Conservation (phyloP, 2,329 filamentous ascomycete genomes). For the Fusarium praegraminearum region DNA sequence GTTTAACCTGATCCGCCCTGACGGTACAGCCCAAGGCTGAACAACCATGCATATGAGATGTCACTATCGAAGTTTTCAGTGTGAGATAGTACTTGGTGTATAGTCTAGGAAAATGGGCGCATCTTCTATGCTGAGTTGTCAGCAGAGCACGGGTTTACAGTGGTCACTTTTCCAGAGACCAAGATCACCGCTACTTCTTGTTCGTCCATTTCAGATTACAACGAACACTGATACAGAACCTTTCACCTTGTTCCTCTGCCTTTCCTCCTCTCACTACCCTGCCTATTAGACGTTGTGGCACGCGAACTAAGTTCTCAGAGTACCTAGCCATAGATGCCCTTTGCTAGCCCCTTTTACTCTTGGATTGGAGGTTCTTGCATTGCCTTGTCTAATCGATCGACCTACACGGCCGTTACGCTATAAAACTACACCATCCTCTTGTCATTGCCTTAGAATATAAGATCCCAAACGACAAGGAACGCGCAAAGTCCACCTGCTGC, state of each 20-base stretch:
- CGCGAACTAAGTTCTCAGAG: not conserved
- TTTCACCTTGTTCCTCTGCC: not conserved
- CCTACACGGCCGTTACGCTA: not conserved
- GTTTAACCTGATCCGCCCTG: constrained; percentile 9
- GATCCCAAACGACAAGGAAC: constrained; percentile 82
- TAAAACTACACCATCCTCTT: constrained; percentile 8
- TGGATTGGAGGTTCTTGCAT: not conserved
- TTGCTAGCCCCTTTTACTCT: not conserved
- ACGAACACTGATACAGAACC: not conserved
- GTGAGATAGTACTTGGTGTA: constrained; percentile 1
- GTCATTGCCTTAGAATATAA: constrained; percentile 62
- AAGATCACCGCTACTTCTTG: not conserved
- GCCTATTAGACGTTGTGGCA: not conserved
- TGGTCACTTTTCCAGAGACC: not conserved
- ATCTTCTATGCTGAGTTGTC: not conserved
- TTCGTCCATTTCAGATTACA: not conserved
- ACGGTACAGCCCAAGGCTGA: not conserved
- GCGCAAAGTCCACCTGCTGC: constrained; percentile 80
- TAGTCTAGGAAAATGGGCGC: not conserved
- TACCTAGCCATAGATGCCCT: not conserved
- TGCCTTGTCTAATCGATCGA: not conserved
- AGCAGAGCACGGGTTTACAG: not conserved
- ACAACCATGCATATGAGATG: not conserved
- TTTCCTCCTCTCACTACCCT: not conserved
- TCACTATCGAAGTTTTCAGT: constrained; percentile 7